Percentiles rank a stretch among this genome's conserved stretches.
Evolutionary conservation across 805 yeast species (phyloP).

Genomic region (Pichia scutulata): DNA sequence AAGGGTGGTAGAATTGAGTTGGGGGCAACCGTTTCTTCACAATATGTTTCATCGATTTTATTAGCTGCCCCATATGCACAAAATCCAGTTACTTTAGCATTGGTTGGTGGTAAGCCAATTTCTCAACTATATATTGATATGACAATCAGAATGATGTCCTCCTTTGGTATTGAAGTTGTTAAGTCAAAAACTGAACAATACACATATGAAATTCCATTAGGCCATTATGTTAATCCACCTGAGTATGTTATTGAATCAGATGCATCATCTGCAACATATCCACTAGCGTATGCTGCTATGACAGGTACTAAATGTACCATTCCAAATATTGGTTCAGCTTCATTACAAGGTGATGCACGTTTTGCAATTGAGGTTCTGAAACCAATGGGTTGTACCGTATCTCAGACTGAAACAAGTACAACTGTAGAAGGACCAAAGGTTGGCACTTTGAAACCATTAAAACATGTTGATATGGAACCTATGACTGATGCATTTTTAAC

Average conservation of each 20-base stretch:
- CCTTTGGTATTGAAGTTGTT: constrained; percentile 75
- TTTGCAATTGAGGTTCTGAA: constrained; percentile 87
- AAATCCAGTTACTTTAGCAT: constrained; percentile 75
- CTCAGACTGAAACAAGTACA: constrained; percentile 76
- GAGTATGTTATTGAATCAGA: constrained; percentile 92
- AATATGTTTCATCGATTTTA: constrained; percentile 89
- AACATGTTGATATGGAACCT: constrained; percentile 93
- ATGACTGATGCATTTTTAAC: constrained; percentile 99
- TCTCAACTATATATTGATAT: constrained; percentile 93
- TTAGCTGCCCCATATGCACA: constrained; percentile 98
- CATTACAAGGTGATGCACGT: constrained; percentile 95
- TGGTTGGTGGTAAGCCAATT: constrained; percentile 95
- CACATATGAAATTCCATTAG: constrained; percentile 88
- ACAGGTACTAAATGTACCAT: constrained; percentile 89
- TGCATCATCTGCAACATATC: constrained; percentile 97
- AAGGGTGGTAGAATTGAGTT: constrained; percentile 89
- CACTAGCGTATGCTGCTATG: constrained; percentile 94
- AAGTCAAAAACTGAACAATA: constrained; percentile 63
- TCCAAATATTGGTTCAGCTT: constrained; percentile 87
- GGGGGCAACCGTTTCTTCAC: constrained; percentile 95
- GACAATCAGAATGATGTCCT: constrained; percentile 93
- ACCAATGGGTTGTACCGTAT: constrained; percentile 93
- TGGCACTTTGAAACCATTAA: constrained; percentile 62
- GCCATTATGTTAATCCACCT: constrained; percentile 67
- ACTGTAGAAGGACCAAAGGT: constrained; percentile 84